A percentile compares a stretch with the other conserved stretches of the same genome.
Evolutionary conservation across 208 protist genomes (phyloP).

Genomic region (Endotrypanum monterogeii): DNA sequence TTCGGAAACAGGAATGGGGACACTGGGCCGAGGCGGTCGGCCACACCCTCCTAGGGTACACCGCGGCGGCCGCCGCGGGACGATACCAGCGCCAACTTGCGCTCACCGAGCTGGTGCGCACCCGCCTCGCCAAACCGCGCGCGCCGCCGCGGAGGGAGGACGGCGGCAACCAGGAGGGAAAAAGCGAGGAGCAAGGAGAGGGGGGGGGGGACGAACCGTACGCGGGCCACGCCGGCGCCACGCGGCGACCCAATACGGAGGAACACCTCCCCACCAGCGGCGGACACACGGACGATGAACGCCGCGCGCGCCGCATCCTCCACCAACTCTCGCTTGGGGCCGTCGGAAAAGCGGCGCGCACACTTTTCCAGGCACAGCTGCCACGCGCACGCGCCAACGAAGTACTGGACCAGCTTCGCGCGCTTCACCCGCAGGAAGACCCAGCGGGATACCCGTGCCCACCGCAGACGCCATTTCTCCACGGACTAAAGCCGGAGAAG

Average conservation of each 20-base stretch:
- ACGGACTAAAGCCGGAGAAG: slow-evolving; percentile 6
- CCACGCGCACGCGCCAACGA: background rate
- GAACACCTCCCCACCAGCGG: background rate
- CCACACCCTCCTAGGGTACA: slow-evolving; percentile 17
- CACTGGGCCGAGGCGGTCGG: slow-evolving; percentile 16
- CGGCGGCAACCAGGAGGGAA: background rate
- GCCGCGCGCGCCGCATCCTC: slow-evolving; percentile 6
- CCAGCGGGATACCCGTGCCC: background rate
- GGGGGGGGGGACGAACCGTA: background rate
- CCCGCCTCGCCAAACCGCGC: slow-evolving; percentile 2
- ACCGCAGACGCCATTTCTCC: background rate
- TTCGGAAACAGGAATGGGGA: slow-evolving; percentile 17
- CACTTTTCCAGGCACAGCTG: slow-evolving; percentile 11
- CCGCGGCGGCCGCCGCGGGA: slow-evolving; percentile 7
- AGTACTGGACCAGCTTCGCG: background rate
- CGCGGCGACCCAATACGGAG: background rate
- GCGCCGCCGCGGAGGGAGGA: background rate
- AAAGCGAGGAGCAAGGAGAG: background rate
- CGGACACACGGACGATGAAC: background rate
- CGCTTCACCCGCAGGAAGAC: slow-evolving; percentile 16
- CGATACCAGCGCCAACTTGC: slow-evolving; percentile 6
- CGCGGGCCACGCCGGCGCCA: background rate
- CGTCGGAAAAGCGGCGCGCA: slow-evolving; percentile 18
- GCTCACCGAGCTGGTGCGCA: slow-evolving; percentile 19
- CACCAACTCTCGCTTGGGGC: slow-evolving; percentile 15